phyloP scores from a whole-genome alignment of 2,329 filamentous ascomycete species.

The Dissoconium aciculare region DNA sequence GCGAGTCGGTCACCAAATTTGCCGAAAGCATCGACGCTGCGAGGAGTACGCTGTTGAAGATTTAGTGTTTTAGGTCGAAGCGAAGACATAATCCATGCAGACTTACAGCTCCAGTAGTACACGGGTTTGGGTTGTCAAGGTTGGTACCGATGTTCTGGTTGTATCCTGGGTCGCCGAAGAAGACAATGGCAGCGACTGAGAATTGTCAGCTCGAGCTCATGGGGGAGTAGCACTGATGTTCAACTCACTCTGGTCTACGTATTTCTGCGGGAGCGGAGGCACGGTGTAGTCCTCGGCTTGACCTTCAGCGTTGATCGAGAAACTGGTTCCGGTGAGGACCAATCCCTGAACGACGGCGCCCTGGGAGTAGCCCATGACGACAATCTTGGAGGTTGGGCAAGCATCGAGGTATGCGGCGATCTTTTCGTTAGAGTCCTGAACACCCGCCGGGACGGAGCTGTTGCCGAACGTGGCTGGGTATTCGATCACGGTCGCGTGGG shows the following conservation, averaged over 20 bases:
- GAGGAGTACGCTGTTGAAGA: neutral
- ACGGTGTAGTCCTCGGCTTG: neutral
- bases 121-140: neutral
- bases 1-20: neutral
- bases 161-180: neutral
- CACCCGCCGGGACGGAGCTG: constrained; percentile 26
- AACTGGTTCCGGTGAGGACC: constrained; percentile 21
- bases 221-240: too few relatives aligned
- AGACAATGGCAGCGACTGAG: neutral
- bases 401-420: constrained; percentile 27
- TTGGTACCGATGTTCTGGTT: neutral
- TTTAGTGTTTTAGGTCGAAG: neutral
- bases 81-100: too few relatives aligned
- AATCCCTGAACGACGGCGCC: constrained; percentile 25
- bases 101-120: neutral
- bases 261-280: neutral
- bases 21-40: neutral
- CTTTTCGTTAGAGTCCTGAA: constrained; percentile 24
- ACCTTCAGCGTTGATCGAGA: neutral
- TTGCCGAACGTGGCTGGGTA: neutral
- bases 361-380: constrained; percentile 31
- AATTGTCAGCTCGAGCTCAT: neutral
- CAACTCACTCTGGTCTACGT: constrained; percentile 1
- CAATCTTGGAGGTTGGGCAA: constrained; percentile 29
- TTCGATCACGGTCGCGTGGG: neutral